These are phyloP conservation scores for Aspergillus calidoustus DNA, from an alignment of 2,329 filamentous ascomycete genomes.

Conservation along the genomic window DNA sequence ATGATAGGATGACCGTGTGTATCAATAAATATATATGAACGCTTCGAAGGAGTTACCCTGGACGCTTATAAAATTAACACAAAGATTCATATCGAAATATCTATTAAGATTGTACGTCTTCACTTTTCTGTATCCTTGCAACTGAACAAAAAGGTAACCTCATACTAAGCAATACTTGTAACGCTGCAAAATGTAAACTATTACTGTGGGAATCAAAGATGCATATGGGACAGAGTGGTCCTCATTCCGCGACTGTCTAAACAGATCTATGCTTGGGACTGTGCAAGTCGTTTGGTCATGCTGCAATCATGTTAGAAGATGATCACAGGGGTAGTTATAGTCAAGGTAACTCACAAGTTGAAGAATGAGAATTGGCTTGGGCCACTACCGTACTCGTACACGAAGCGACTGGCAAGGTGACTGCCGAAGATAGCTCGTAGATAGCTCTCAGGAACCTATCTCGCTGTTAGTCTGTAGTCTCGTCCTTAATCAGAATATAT, in stretches of 20 bases:
- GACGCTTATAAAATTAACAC: neutral
- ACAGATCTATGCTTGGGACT: constrained; percentile 32
- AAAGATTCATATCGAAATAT: constrained; percentile 12
- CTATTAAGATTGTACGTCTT: constrained; percentile 18
- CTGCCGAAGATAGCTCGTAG: constrained; percentile 94
- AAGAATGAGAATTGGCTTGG: constrained; percentile 98
- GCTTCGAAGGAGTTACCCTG: neutral
- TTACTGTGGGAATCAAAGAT: constrained; percentile 20
- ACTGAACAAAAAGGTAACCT: constrained; percentile 11
- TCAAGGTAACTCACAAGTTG: constrained; percentile 75
- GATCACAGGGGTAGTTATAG: neutral
- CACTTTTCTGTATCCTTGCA: constrained; percentile 22
- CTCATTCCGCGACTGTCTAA: constrained; percentile 16
- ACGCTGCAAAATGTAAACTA: constrained; percentile 23
- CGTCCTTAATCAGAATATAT: neutral
- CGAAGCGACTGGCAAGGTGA: constrained; percentile 91
- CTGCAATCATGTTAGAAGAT: constrained; percentile 28
- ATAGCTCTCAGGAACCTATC: constrained; percentile 82
- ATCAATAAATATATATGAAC: no score
- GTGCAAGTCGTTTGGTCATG: constrained; percentile 44
- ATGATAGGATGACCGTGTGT: neutral
- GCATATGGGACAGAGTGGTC: constrained; percentile 18
- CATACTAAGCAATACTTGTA: constrained; percentile 22
- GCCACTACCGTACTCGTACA: constrained; percentile 91
- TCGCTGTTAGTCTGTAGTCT: constrained; percentile 25